phyloP scores from a whole-genome alignment of 768 basidiomycete species.

The Suillus plorans region DNA sequence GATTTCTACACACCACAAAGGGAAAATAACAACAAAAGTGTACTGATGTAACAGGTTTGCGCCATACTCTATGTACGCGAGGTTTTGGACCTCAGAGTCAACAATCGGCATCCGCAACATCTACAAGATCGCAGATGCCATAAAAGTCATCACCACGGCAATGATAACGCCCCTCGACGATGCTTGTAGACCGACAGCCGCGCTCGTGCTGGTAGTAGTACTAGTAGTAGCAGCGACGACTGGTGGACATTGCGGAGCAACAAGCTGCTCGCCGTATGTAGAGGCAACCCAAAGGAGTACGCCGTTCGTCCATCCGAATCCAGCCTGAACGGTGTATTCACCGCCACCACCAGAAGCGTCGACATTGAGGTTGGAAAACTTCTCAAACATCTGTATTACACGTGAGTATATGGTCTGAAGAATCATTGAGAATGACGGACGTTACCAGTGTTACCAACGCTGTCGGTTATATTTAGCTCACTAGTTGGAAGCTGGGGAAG shows the following conservation, averaged over 20 bases:
- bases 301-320: conserved; percentile 91
- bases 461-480: conserved; percentile 69
- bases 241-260: conserved; percentile 62
- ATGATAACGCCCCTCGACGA: not conserved
- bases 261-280: conserved; percentile 60
- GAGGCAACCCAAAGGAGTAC: conserved; percentile 74
- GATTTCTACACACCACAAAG: not conserved
- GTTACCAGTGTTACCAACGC: conserved; percentile 68
- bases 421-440: conserved; percentile 41
- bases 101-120: not conserved
- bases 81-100: not conserved
- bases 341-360: conserved; percentile 80
- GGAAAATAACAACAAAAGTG: not conserved
- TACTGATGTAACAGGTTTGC: not conserved
- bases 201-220: conserved; percentile 10
- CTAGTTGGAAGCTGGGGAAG: conserved; percentile 67
- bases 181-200: not conserved
- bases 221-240: conserved; percentile 18
- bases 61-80: not conserved
- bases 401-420: not conserved
- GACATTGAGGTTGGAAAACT: conserved; percentile 78
- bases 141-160: conserved; percentile 3
- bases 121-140: conserved; percentile 4
- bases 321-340: conserved; percentile 86
- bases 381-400: conserved; percentile 74